Percentiles rank a stretch among this genome's conserved stretches.
These are phyloP conservation scores for Tolypocladium album DNA, from an alignment of 2,329 filamentous ascomycete genomes.

Conservation along the genomic window DNA sequence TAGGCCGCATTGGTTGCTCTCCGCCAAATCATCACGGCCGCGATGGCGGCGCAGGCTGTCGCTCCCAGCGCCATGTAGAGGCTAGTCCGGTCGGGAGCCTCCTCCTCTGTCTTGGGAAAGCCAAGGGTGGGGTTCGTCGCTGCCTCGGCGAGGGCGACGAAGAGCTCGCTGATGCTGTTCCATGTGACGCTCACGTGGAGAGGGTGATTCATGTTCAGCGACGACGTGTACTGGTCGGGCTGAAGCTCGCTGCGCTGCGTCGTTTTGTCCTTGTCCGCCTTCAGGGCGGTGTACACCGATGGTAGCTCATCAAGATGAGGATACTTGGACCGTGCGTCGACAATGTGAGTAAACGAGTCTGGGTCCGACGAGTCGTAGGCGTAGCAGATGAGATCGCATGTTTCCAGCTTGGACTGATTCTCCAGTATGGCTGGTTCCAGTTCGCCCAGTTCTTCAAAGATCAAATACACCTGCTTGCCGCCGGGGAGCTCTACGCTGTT, in stretches of 20 bases:
- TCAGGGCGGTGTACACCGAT: conserved; percentile 83
- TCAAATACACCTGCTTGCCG: conserved; percentile 94
- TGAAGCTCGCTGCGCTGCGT: conserved; percentile 88
- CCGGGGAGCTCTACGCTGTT: conserved; percentile 95
- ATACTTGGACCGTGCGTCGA: conserved; percentile 66
- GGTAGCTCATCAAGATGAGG: conserved; percentile 82
- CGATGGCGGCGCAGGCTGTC: conserved; percentile 50
- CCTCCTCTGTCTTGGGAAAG: conserved; percentile 84
- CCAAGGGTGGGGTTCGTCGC: conserved; percentile 82
- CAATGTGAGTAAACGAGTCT: conserved; percentile 88
- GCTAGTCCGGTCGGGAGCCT: conserved; percentile 70
- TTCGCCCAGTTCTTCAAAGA: conserved; percentile 89
- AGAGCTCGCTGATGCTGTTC: conserved; percentile 88
- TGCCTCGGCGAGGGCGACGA: conserved; percentile 82
- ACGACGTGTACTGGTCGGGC: conserved; percentile 82
- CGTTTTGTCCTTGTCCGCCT: conserved; percentile 91
- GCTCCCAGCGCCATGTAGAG: conserved; percentile 80
- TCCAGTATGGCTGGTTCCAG: conserved; percentile 92
- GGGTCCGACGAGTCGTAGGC: conserved; percentile 95
- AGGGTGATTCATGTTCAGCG: conserved; percentile 79
- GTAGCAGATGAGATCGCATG: conserved; percentile 90
- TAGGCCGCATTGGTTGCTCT: conserved; percentile 39
- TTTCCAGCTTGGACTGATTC: conserved; percentile 79
- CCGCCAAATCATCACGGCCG: conserved; percentile 56
- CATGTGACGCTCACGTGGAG: conserved; percentile 92